phyloP scores from a whole-genome alignment of 768 basidiomycete genomes.

The Sporobolomyces pararoseus region DNA sequence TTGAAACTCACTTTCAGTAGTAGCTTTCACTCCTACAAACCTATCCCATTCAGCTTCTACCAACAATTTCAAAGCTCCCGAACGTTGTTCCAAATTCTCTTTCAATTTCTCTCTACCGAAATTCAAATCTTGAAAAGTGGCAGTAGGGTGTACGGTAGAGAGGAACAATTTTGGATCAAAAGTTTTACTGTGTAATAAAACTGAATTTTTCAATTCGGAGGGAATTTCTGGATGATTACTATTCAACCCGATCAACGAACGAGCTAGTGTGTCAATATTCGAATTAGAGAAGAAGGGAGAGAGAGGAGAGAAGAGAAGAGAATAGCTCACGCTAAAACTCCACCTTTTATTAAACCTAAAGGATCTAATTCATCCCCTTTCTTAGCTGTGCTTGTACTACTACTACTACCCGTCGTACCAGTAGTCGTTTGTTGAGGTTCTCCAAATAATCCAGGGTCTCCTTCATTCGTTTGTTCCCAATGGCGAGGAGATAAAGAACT shows the following conservation, averaged over 20 bases:
- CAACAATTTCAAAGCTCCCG: slow-evolving; percentile 86
- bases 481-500: slow-evolving; percentile 18
- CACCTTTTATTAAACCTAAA: slow-evolving; percentile 59
- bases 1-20: slow-evolving; percentile 73
- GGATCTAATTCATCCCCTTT: slow-evolving; percentile 47
- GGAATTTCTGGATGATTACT: slow-evolving; percentile 65
- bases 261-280: too few species aligned
- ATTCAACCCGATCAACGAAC: too few species aligned
- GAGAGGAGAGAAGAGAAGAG: slow-evolving; percentile 6
- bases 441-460: slow-evolving; percentile 16
- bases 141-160: slow-evolving; percentile 85
- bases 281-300: too few species aligned
- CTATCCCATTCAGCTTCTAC: slow-evolving; percentile 98
- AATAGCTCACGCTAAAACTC: slow-evolving; percentile 52
- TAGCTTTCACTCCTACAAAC: slow-evolving; percentile 94
- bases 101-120: slow-evolving; percentile 44
- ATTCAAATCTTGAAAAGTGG: slow-evolving; percentile 85
- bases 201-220: slow-evolving; percentile 57
- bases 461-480: too few species aligned
- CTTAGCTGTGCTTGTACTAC: background rate
- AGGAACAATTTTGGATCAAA: slow-evolving; percentile 95
- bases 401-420: background rate
- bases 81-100: slow-evolving; percentile 78
- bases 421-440: background rate
- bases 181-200: slow-evolving; percentile 82